These are phyloP conservation scores for Prototheca wickerhamii DNA, from an alignment of 163 green algal species.

Conservation along the genomic window DNA sequence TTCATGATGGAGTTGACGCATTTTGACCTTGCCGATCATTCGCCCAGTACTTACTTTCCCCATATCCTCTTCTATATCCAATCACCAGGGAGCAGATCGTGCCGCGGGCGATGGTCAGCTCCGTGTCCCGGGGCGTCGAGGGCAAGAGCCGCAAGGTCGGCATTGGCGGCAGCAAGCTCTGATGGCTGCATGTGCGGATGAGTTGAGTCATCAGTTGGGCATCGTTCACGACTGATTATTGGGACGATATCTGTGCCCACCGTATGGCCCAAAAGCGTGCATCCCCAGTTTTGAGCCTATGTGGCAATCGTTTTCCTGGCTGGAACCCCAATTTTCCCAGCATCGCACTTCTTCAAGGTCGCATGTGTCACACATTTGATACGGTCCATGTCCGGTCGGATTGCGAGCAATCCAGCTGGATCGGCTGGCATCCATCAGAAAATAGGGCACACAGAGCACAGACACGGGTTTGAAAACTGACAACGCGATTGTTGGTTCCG, in stretches of 20 bases:
- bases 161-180: slow-evolving; percentile 8
- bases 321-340: neutral
- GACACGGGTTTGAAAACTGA: too few relatives aligned
- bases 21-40: neutral
- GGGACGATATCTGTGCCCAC: too few relatives aligned
- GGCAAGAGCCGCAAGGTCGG: slow-evolving; percentile 48
- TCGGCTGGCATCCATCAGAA: too few relatives aligned
- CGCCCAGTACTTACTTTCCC: neutral
- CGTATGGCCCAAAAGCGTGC: too few relatives aligned
- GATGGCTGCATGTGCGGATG: too few relatives aligned
- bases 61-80: neutral
- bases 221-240: too few relatives aligned
- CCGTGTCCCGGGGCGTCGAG: slow-evolving; percentile 56
- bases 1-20: neutral
- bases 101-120: slow-evolving; percentile 20
- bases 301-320: neutral
- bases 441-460: too few relatives aligned
- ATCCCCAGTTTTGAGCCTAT: neutral
- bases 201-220: too few relatives aligned
- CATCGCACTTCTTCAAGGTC: neutral
- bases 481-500: too few relatives aligned
- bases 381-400: too few relatives aligned
- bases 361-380: too few relatives aligned
- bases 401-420: too few relatives aligned
- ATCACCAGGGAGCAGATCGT: slow-evolving; percentile 32